Percentiles rank a stretch among this genome's conserved stretches.
phyloP scores from a whole-genome alignment of 768 basidiomycete species.

The Ephemerocybe angulata region DNA sequence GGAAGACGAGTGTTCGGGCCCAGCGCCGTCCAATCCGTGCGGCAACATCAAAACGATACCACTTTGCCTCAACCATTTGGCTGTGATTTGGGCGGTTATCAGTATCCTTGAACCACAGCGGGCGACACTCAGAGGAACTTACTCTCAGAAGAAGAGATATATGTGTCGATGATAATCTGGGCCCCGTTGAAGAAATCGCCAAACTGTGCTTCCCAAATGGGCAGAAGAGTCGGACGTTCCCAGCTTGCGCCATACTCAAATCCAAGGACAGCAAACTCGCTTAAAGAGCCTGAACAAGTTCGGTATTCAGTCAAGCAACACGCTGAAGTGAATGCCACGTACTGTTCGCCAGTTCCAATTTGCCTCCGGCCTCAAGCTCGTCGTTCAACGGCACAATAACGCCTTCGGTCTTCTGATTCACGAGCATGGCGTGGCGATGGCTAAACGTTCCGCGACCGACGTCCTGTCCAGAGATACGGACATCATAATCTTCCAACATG shows the following conservation, averaged over 20 bases:
- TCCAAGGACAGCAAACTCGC: constrained; percentile 87
- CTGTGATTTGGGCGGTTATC: constrained; percentile 30
- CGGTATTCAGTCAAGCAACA: not conserved
- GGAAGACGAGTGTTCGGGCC: constrained; percentile 89
- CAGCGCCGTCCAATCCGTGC: constrained; percentile 89
- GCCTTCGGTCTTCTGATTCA: constrained; percentile 79
- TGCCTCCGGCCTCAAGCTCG: constrained; percentile 54
- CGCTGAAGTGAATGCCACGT: constrained; percentile 16
- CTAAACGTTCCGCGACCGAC: constrained; percentile 90
- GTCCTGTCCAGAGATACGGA: constrained; percentile 91
- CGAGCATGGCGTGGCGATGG: constrained; percentile 88
- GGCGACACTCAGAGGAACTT: constrained; percentile 21
- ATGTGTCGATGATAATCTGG: constrained; percentile 87
- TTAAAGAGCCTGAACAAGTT: constrained; percentile 64
- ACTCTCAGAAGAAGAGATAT: constrained; percentile 83
- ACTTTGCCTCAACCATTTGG: constrained; percentile 93
- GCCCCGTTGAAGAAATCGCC: constrained; percentile 95
- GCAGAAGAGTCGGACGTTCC: constrained; percentile 76
- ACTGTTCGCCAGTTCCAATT: constrained; percentile 88
- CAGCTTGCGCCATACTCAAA: constrained; percentile 92
- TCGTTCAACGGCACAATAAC: constrained; percentile 83
- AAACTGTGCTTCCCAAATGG: constrained; percentile 95
- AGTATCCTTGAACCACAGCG: constrained; percentile 3
- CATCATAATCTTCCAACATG: constrained; percentile 75
- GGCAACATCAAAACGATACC: constrained; percentile 83